These are phyloP conservation scores for Tuber umbilicatum DNA, from an alignment of 495 filamentous ascomycete genomes.

Conservation along the genomic window DNA sequence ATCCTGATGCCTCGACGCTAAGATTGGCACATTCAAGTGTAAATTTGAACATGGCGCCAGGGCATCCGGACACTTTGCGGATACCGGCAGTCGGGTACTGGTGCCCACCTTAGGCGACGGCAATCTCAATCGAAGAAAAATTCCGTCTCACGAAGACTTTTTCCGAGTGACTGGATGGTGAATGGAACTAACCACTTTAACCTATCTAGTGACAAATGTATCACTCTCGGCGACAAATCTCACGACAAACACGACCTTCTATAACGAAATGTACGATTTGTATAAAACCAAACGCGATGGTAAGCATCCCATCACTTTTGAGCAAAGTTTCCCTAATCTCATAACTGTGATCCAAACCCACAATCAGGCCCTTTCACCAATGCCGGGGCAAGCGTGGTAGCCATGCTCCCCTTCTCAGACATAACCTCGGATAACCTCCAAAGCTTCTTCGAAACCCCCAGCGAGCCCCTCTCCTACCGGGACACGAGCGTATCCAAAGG, in stretches of 20 bases:
- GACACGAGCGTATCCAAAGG: slow-evolving; percentile 2
- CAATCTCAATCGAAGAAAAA: not conserved
- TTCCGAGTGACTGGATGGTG: not conserved
- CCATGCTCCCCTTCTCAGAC: slow-evolving; percentile 8
- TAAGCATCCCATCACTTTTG: slow-evolving; percentile 3
- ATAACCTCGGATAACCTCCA: not conserved
- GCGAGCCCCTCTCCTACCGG: not conserved
- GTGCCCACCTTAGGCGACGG: not conserved
- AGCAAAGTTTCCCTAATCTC: not conserved
- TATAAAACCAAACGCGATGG: slow-evolving; percentile 36
- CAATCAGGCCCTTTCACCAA: not conserved
- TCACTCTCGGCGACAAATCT: slow-evolving; percentile 12
- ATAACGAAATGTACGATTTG: slow-evolving; percentile 44
- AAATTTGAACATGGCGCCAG: not conserved
- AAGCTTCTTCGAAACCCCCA: not conserved
- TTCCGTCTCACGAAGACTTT: not conserved
- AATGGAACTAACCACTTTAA: not conserved
- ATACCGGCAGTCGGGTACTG: not conserved
- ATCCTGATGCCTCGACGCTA: not conserved
- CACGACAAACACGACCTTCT: slow-evolving; percentile 43
- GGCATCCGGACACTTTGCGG: not conserved
- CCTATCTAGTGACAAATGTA: slow-evolving; percentile 22
- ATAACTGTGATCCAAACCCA: not conserved
- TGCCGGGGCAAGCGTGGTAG: not conserved
- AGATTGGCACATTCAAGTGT: not conserved